A percentile compares a stretch with the other conserved stretches of the same genome.
phyloP scores from a whole-genome alignment of 2,329 filamentous ascomycete genomes.

The Mycogone perniciosa region DNA sequence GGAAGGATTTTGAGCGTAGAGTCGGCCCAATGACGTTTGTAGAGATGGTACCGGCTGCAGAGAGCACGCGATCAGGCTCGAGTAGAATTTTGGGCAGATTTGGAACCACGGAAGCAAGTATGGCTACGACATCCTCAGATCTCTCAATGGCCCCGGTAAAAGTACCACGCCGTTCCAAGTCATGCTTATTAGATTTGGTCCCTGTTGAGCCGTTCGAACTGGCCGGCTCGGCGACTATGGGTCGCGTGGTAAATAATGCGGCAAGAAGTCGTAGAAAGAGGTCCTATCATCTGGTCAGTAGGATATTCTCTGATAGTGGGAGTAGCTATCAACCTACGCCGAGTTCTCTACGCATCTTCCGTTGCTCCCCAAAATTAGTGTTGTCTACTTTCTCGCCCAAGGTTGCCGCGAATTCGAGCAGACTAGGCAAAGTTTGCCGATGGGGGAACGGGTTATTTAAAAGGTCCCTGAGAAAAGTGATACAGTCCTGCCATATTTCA shows the following conservation, averaged over 20 bases:
- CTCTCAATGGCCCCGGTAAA: conserved; percentile 37
- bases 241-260: conserved; percentile 88
- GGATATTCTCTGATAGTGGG: background rate
- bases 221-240: conserved; percentile 58
- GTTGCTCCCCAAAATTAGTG: conserved; percentile 92
- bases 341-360: conserved; percentile 83
- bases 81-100: conserved; percentile 77
- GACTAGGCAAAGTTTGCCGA: conserved; percentile 75
- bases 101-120: conserved; percentile 72
- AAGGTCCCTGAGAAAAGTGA: conserved; percentile 82
- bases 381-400: conserved; percentile 95
- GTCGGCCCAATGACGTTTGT: conserved; percentile 75
- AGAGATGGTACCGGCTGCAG: conserved; percentile 74
- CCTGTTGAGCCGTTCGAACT: conserved; percentile 25
- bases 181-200: conserved; percentile 33
- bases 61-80: conserved; percentile 75
- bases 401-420: conserved; percentile 84
- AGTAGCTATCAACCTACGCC: conserved; percentile 52
- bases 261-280: conserved; percentile 81
- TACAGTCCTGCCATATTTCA: conserved; percentile 95
- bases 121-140: conserved; percentile 70
- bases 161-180: conserved; percentile 32
- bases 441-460: conserved; percentile 92
- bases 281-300: conserved; percentile 49
- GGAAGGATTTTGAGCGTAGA: conserved; percentile 79